Evolutionary conservation across 257 asterid species (phyloP), one percentile per base, ranked within the genome.

Genomic region (Orobanche coerulescens): DNA sequence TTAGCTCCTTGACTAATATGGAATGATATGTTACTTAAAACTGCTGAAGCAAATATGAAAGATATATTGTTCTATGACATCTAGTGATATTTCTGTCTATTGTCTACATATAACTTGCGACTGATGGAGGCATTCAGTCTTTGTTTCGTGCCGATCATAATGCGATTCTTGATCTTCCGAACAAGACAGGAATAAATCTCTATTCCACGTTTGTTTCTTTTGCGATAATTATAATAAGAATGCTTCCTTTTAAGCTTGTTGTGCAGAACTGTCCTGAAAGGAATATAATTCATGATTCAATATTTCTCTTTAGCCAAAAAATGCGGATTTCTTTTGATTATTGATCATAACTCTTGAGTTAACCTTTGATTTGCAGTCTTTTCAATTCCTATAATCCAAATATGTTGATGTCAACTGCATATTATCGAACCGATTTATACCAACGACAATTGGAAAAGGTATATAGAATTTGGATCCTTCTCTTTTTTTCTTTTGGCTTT

Each of bases 361-460:
- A n/a, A 19, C 61, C 43, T 58, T 54, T 54, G 49, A 71, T 74
- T 74, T 73, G 76, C 97, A 86, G 95, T 72, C 90, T 93, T 67
- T 89, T 93, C 81, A 81, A 71, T 44, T 93, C 97, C 31, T 93
- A 81, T 73, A 80, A 87, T 70, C 96, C 97, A 58, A 77, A 68
- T 51, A 62, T 68, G 71, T 73, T 93, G 86, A 74, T 86, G 93
- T 93, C 97, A 66, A 89, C 96, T 52, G 94, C 96, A 55, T 87
- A 83, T 73, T 76, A 83, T 66, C 90, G 94, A 68, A 86, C 83
- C 39, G 94, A 86, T 75, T 82, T 89, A 47, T 87, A 89, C 79
- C 77, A 82, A 71, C 81, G 93, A 25, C 76, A 6, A 25, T 68
- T 93, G 79, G 81, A 80, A 63, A 84, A 89, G 95, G 96, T 93